These are phyloP conservation scores for Jacaranda mimosifolia DNA, from an alignment of 257 asterid species.

Conservation along the genomic window DNA sequence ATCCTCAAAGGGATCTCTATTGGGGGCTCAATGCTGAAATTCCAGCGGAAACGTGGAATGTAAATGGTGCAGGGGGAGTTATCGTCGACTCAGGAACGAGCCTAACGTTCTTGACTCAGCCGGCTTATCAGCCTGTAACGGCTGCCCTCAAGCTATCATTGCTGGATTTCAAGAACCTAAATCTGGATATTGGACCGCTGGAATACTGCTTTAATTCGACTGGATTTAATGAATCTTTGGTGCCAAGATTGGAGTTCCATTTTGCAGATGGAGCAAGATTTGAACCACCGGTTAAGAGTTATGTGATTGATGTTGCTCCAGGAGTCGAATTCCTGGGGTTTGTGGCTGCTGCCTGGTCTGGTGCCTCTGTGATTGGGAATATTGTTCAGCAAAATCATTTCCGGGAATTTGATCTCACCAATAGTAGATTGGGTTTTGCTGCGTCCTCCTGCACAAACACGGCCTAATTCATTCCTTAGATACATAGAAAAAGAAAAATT, in stretches of 20 bases:
- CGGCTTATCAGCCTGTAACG: slow-evolving; percentile 58
- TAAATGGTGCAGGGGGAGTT: slow-evolving; percentile 51
- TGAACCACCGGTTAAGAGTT: slow-evolving; percentile 67
- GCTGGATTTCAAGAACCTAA: slow-evolving; percentile 32
- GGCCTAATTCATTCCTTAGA: slow-evolving; percentile 36
- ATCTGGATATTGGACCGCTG: slow-evolving; percentile 47
- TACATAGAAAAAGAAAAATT: slow-evolving; percentile 27
- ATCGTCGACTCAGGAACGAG: slow-evolving; percentile 67
- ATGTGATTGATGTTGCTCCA: slow-evolving; percentile 61
- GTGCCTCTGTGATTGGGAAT: slow-evolving; percentile 63
- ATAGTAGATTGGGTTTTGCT: slow-evolving; percentile 60
- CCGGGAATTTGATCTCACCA: slow-evolving; percentile 70
- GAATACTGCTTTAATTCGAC: slow-evolving; percentile 66
- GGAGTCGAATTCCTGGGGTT: slow-evolving; percentile 67
- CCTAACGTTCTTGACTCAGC: slow-evolving; percentile 50
- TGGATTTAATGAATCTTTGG: slow-evolving; percentile 48
- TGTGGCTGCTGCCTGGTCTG: slow-evolving; percentile 53
- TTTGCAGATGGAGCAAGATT: slow-evolving; percentile 60
- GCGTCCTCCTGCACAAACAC: slow-evolving; percentile 51
- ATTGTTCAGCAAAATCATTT: slow-evolving; percentile 68
- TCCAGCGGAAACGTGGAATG: slow-evolving; percentile 55
- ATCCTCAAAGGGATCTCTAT: slow-evolving; percentile 57
- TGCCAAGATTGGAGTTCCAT: slow-evolving; percentile 64
- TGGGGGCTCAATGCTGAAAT: slow-evolving; percentile 51
- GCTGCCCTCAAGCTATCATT: slow-evolving; percentile 45